These are phyloP conservation scores for Begonia loranthoides DNA, from an alignment of 306 rosid genomes.

Conservation along the genomic window DNA sequence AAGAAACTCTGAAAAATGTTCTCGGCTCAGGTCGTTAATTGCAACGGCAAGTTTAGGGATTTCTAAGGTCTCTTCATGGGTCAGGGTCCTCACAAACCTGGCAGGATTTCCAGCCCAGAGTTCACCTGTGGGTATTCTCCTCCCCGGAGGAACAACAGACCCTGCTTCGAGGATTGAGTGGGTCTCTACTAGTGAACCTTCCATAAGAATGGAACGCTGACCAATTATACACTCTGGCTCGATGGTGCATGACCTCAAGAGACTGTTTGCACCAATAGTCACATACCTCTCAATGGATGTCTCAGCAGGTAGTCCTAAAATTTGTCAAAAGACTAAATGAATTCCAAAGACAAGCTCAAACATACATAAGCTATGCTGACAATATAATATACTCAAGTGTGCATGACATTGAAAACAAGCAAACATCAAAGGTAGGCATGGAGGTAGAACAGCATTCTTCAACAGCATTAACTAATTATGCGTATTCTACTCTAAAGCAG, in stretches of 20 bases:
- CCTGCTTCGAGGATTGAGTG: slow-evolving; percentile 98
- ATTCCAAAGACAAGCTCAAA: background rate
- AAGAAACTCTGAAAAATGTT: slow-evolving; percentile 69
- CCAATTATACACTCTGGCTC: slow-evolving; percentile 99
- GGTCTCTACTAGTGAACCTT: slow-evolving; percentile 92
- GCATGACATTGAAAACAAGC: too few species aligned
- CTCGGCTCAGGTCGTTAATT: slow-evolving; percentile 79
- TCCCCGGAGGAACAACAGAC: slow-evolving; percentile 92
- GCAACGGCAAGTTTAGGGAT: slow-evolving; percentile 97
- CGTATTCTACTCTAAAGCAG: too few species aligned
- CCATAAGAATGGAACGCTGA: slow-evolving; percentile 97
- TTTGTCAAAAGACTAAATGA: background rate
- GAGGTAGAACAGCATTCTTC: too few species aligned
- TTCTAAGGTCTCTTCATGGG: slow-evolving; percentile 89
- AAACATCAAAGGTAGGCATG: too few species aligned
- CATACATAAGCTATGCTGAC: too few species aligned
- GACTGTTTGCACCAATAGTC: slow-evolving; percentile 85
- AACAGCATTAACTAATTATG: too few species aligned
- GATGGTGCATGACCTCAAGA: slow-evolving; percentile 84
- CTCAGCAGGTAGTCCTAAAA: slow-evolving; percentile 83
- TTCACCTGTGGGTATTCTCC: slow-evolving; percentile 88
- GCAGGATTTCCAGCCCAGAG: slow-evolving; percentile 99
- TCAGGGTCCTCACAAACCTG: slow-evolving; percentile 62
- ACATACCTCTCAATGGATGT: slow-evolving; percentile 76
- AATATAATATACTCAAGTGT: too few species aligned